phyloP scores from a whole-genome alignment of 1,139 yeast genomes.

The Nakaseomyces uthaithaninus region DNA sequence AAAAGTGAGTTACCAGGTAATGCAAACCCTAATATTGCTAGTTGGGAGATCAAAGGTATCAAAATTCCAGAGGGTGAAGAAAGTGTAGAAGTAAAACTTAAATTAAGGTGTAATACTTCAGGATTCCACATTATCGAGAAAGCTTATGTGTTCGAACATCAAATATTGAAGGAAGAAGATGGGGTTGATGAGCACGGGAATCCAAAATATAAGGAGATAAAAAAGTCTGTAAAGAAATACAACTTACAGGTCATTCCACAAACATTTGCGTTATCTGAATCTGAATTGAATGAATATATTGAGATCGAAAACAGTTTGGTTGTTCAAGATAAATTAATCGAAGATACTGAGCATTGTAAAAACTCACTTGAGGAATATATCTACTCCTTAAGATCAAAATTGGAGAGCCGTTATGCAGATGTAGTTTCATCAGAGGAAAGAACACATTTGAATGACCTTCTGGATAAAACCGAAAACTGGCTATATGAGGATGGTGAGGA shows the following conservation, averaged over 20 bases:
- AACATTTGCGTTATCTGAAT: constrained; percentile 58
- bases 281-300: constrained; percentile 48
- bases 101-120: constrained; percentile 92
- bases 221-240: constrained; percentile 50
- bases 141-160: constrained; percentile 82
- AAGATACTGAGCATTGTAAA: constrained; percentile 97
- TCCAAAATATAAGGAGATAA: not conserved
- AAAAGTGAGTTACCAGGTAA: constrained; percentile 65
- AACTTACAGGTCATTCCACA: constrained; percentile 53
- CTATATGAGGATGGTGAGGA: constrained; percentile 95
- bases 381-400: constrained; percentile 91
- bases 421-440: constrained; percentile 70
- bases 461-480: constrained; percentile 92
- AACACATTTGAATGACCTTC: constrained; percentile 59
- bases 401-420: constrained; percentile 79
- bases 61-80: constrained; percentile 65
- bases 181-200: not conserved
- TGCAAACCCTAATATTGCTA: constrained; percentile 57
- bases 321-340: constrained; percentile 87
- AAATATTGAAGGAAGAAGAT: not conserved
- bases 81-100: constrained; percentile 77
- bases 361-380: constrained; percentile 97
- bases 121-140: constrained; percentile 89
- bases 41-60: constrained; percentile 83
- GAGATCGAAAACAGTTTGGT: constrained; percentile 80